Base-by-base conservation (phyloP, 169 alveolate species). In the Miamiensis avidus region DNA sequence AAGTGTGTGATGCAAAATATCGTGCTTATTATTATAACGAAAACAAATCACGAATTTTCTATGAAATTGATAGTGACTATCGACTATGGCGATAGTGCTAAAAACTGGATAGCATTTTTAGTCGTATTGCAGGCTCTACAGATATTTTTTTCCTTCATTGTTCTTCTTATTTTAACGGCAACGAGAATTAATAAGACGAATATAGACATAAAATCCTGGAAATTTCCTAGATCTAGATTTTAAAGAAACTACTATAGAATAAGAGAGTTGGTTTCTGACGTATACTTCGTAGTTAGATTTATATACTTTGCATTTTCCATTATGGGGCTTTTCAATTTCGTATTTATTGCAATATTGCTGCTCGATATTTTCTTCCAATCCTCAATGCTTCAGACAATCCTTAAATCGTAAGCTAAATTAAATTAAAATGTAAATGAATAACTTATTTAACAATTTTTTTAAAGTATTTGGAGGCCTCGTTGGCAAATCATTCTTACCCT, bases 381-480 rank as follows among this genome's bases (percentile, higher is more conserved):
- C n/a, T 34, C 75, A 34, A 34, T 49, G n/a, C 34, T 79, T 28
- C n/a, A 33, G 20, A 79, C 34, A 29, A 76, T 79, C n/a, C 29
- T 79, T 27, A 79, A 79, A 11, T 30, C 76, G n/a, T 49, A 49
- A 49, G 4, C 20, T 49, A 49, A 49, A 11, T 49, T 11, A 49
- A 49, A 49, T 4, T 49, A 49, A 11, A 49, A 49, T 49, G 4
- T 11, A 11, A 11, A 11, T 49, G 4, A 49, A 11, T 49, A 49
- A 49, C 20, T 49, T 49, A 49, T 49, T 49, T 49, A 49, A 49
- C 20, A 11, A 49, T 49, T 49, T 49, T 49, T 49, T 49, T 49
- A 49, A 11, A 49, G 69, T 49, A 74, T 79, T 1, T 79, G 76
- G 76, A 72, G 34, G n/a, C 84, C 84, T 0, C n/a, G 84, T 49